phyloP scores from a whole-genome alignment of 495 filamentous ascomycete species.

The Hyaloscypha bicolor region DNA sequence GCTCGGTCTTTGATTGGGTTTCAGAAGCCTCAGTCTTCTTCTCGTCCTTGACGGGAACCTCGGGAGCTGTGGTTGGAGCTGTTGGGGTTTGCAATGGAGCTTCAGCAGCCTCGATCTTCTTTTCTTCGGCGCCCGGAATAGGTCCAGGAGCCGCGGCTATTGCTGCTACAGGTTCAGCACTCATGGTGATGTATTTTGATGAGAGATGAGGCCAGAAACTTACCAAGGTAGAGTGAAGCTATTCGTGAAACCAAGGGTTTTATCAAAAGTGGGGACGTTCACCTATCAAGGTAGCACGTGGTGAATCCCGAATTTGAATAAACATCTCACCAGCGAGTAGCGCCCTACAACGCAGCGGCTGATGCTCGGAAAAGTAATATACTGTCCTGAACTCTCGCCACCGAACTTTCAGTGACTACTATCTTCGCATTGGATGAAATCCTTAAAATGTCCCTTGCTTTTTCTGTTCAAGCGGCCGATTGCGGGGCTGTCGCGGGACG shows the following conservation, averaged over 20 bases:
- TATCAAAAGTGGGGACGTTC: not conserved
- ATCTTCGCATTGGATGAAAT: not conserved
- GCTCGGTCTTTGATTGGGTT: not conserved
- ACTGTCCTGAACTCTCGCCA: not conserved
- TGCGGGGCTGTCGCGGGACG: not conserved
- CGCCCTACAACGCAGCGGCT: not conserved
- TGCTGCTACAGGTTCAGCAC: conserved; percentile 27
- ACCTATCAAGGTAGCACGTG: conserved; percentile 7
- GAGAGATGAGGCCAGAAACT: conserved; percentile 3
- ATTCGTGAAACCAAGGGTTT: conserved; percentile 1
- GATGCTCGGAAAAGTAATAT: not conserved
- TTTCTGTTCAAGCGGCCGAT: not conserved
- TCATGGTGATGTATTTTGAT: conserved; percentile 22
- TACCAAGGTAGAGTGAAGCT: conserved; percentile 8
- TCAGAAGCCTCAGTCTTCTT: not conserved
- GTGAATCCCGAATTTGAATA: not conserved
- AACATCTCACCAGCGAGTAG: not conserved
- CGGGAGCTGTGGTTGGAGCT: not conserved
- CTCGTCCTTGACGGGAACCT: not conserved
- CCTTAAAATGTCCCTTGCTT: not conserved
- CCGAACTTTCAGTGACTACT: not conserved
- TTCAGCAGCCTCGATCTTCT: conserved; percentile 15
- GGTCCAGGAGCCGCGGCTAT: conserved; percentile 15
- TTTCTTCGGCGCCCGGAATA: conserved; percentile 3
- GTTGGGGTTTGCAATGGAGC: conserved; percentile 1